Evolutionary conservation across 2,329 filamentous ascomycete species (phyloP).

Genomic region (Aspergillus quadrilineatus): DNA sequence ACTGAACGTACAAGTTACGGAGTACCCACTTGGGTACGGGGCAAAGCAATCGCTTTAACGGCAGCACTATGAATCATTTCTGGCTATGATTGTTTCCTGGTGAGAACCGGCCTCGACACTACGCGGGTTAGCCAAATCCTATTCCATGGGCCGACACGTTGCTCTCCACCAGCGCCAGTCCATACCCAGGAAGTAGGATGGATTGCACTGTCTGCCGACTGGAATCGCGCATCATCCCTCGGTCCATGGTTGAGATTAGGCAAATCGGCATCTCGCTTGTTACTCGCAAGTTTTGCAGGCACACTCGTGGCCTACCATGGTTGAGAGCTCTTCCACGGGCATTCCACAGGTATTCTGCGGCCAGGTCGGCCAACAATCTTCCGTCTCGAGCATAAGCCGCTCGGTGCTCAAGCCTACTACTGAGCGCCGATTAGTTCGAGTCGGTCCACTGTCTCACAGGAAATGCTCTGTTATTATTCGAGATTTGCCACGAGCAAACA

Average conservation of each 20-base stretch:
- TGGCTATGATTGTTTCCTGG: background rate
- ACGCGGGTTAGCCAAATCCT: background rate
- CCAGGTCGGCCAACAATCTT: background rate
- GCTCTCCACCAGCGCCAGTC: background rate
- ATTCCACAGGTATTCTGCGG: background rate
- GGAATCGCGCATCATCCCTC: background rate
- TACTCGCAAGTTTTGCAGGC: no score
- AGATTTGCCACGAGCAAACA: background rate
- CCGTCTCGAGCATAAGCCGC: background rate
- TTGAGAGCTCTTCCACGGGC: background rate
- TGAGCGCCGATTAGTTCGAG: background rate
- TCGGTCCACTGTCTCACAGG: background rate
- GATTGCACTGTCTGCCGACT: background rate
- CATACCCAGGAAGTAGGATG: background rate
- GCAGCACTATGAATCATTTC: background rate
- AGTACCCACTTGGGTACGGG: background rate
- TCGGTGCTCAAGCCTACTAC: background rate
- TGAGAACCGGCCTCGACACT: background rate
- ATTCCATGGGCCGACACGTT: background rate
- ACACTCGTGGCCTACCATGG: no score
- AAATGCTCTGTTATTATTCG: background rate
- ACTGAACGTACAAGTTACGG: background rate
- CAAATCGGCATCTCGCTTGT: background rate
- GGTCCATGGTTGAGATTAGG: background rate
- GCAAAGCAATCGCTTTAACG: background rate